A percentile compares a stretch with the other conserved stretches of the same genome.
Evolutionary conservation across 2,329 filamentous ascomycete species (phyloP).

Genomic region (Alternaria brassicicola): DNA sequence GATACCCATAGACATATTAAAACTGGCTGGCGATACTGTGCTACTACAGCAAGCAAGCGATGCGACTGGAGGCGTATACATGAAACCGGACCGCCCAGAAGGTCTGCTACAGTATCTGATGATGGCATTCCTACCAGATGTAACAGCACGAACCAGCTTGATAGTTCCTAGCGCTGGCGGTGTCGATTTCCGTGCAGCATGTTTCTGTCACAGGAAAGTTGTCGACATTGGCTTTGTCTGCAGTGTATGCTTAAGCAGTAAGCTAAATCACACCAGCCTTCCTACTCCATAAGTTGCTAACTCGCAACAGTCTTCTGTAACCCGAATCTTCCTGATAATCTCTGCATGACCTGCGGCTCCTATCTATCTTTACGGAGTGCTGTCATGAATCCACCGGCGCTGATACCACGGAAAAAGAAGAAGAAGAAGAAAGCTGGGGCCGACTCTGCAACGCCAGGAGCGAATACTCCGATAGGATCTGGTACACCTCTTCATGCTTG

Average conservation of each 20-base stretch:
- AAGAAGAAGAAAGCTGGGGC: slow-evolving; percentile 46
- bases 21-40: slow-evolving; percentile 82
- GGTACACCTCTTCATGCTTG: slow-evolving; percentile 44
- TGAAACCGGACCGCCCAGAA: slow-evolving; percentile 57
- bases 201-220: slow-evolving; percentile 92
- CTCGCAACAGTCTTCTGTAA: slow-evolving; percentile 44
- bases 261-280: slow-evolving; percentile 28
- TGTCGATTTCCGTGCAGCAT: slow-evolving; percentile 97
- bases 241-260: slow-evolving; percentile 89
- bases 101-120: slow-evolving; percentile 91
- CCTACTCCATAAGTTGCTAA: slow-evolving; percentile 7
- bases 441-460: slow-evolving; percentile 44
- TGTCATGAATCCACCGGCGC: slow-evolving; percentile 41
- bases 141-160: slow-evolving; percentile 66
- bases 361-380: slow-evolving; percentile 47
- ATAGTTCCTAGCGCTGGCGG: slow-evolving; percentile 80
- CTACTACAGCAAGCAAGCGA: slow-evolving; percentile 92
- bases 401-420: slow-evolving; percentile 49
- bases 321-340: slow-evolving; percentile 40
- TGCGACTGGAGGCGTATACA: slow-evolving; percentile 72
- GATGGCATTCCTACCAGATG: slow-evolving; percentile 86
- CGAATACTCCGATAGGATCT: slow-evolving; percentile 40
- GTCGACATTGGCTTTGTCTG: slow-evolving; percentile 95
- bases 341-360: slow-evolving; percentile 49
- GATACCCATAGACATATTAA: slow-evolving; percentile 91